These are phyloP conservation scores for Leccinum pseudoinsigne DNA, from an alignment of 1,284 basidiomycete species.

Conservation along the genomic window DNA sequence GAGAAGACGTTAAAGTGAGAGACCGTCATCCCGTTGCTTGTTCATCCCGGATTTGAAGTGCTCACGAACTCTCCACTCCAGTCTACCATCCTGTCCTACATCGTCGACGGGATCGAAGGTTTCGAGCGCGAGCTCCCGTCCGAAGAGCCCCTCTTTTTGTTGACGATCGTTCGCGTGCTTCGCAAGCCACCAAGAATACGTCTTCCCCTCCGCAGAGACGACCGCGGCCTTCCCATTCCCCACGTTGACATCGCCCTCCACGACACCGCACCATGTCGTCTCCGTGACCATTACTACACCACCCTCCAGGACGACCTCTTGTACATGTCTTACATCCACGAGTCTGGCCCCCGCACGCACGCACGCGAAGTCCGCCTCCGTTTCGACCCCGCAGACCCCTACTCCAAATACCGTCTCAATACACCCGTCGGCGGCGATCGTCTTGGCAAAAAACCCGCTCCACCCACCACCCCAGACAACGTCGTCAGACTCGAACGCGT, in stretches of 20 bases:
- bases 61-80: conserved; percentile 36
- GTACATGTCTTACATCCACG: conserved; percentile 94
- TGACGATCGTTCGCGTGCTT: too few relatives aligned
- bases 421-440: conserved; percentile 74
- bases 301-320: conserved; percentile 87
- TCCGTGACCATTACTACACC: conserved; percentile 83
- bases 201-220: conserved; percentile 48
- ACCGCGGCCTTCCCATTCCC: conserved; percentile 61
- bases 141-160: conserved; percentile 49
- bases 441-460: conserved; percentile 62
- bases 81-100: too few relatives aligned
- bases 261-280: conserved; percentile 60
- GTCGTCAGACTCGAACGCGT: conserved; percentile 82
- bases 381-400: conserved; percentile 81
- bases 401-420: conserved; percentile 72
- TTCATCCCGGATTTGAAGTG: conserved; percentile 90
- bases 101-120: too few relatives aligned
- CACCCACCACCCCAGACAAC: conserved; percentile 62
- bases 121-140: too few relatives aligned
- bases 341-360: conserved; percentile 49
- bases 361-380: conserved; percentile 61
- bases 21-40: conserved; percentile 50
- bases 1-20: conserved; percentile 56
- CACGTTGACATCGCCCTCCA: conserved; percentile 53
- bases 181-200: conserved; percentile 47